Evolutionary conservation across 345 rosid species (phyloP).

Genomic region (Ceriops decandra): DNA sequence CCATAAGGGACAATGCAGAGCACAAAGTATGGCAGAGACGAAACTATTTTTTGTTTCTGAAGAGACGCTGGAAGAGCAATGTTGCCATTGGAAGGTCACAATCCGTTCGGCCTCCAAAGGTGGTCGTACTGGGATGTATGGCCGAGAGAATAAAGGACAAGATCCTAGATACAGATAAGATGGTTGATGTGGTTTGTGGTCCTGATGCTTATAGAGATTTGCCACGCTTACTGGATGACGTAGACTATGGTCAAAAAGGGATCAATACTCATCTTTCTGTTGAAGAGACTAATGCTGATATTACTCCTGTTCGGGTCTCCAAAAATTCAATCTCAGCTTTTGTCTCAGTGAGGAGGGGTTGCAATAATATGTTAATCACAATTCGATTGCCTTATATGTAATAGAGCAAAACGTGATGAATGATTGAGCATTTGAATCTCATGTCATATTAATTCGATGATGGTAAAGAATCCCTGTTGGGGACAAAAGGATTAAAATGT

Average conservation of each 20-base stretch:
- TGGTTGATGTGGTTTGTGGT: constrained; percentile 97
- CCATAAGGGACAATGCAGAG: constrained; percentile 87
- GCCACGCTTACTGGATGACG: constrained; percentile 76
- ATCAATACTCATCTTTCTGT: constrained; percentile 89
- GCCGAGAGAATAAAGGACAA: constrained; percentile 90
- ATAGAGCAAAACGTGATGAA: too few species aligned
- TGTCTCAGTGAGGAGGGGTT: constrained; percentile 92
- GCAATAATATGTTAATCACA: constrained; percentile 50
- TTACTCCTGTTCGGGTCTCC: constrained; percentile 70
- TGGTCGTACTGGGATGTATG: constrained; percentile 96
- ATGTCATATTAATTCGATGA: too few species aligned
- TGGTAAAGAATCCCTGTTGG: too few species aligned
- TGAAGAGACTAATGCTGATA: constrained; percentile 91
- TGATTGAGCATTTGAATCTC: too few species aligned
- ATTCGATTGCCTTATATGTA: too few species aligned
- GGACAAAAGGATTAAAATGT: too few species aligned
- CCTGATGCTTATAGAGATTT: constrained; percentile 95
- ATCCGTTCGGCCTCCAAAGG: constrained; percentile 74
- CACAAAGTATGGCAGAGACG: constrained; percentile 97
- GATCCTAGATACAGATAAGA: constrained; percentile 87
- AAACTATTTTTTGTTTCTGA: constrained; percentile 90
- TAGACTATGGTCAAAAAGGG: constrained; percentile 88
- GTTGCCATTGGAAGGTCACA: constrained; percentile 60
- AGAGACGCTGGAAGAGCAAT: constrained; percentile 83
- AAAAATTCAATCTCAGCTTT: constrained; percentile 69